Evolutionary conservation across 2,329 filamentous ascomycete genomes (phyloP).

Genomic region (Epichloe aotearoae): DNA sequence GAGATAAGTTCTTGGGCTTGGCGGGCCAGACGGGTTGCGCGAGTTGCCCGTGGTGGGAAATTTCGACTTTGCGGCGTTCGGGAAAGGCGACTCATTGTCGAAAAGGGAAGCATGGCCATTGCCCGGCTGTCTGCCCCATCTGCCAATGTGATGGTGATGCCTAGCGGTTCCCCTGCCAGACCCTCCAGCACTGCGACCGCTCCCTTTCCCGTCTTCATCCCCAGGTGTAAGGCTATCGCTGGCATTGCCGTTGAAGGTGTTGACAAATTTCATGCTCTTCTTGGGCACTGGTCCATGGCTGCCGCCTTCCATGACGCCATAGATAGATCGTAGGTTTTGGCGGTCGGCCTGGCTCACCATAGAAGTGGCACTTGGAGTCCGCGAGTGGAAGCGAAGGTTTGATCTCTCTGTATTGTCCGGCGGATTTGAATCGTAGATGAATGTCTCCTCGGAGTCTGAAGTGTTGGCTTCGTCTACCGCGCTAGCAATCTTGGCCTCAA

Average conservation of each 20-base stretch:
- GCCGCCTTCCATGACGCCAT: conserved; percentile 49
- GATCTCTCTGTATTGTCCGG: conserved; percentile 47
- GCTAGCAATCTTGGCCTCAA: conserved; percentile 91
- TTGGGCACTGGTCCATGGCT: conserved; percentile 37
- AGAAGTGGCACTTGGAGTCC: conserved; percentile 88
- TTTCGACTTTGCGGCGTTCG: conserved; percentile 51
- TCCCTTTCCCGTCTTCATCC: conserved; percentile 55
- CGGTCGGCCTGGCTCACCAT: conserved; percentile 56
- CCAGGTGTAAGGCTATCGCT: conserved; percentile 38
- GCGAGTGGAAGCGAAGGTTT: conserved; percentile 72
- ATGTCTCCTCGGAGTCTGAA: conserved; percentile 95
- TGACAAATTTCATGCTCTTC: conserved; percentile 94
- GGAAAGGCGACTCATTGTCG: conserved; percentile 67
- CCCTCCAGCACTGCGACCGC: conserved; percentile 45
- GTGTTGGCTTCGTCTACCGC: conserved; percentile 93
- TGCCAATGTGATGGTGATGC: conserved; percentile 61
- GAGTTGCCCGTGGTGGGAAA: conserved; percentile 31
- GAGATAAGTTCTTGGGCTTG: conserved; percentile 50
- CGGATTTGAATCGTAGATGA: conserved; percentile 97
- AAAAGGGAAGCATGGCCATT: conserved; percentile 60
- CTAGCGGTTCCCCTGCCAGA: conserved; percentile 53
- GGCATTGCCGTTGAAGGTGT: conserved; percentile 53
- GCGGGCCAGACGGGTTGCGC: conserved; percentile 52
- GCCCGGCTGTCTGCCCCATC: conserved; percentile 57
- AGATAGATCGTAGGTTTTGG: conserved; percentile 49